phyloP scores from a whole-genome alignment of 2,329 filamentous ascomycete species.

The Graphium sp. region DNA sequence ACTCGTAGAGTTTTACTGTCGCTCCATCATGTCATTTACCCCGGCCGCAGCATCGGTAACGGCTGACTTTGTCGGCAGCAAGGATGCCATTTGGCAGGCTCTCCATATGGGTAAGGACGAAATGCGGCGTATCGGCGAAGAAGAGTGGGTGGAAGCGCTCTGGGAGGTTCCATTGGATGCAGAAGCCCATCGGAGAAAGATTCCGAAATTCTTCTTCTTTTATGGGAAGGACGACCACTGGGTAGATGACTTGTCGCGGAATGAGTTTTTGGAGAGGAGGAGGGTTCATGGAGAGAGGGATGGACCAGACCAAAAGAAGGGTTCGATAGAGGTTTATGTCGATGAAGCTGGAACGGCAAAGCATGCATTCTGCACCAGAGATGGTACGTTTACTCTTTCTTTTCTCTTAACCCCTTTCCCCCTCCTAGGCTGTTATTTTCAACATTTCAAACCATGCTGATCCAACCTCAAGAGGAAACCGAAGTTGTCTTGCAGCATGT shows the following conservation, averaged over 20 bases:
- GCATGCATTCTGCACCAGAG: conserved; percentile 39
- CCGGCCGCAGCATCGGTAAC: conserved; percentile 30
- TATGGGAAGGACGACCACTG: conserved; percentile 45
- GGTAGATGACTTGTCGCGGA: conserved; percentile 38
- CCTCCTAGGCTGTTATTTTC: no score
- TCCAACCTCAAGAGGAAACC: no score
- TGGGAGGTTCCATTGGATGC: conserved; percentile 25
- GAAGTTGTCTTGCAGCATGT: no score
- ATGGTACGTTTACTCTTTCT: conserved; percentile 14
- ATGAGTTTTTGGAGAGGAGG: conserved; percentile 33
- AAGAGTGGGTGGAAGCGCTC: conserved; percentile 40
- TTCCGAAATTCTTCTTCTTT: conserved; percentile 38
- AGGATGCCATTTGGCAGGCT: conserved; percentile 41
- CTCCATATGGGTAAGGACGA: conserved; percentile 43
- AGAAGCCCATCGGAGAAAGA: conserved; percentile 4
- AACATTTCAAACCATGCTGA: no score
- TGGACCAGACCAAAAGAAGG: conserved; percentile 10
- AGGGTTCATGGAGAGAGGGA: conserved; percentile 14
- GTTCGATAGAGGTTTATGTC: conserved; percentile 29
- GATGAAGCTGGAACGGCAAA: conserved; percentile 34
- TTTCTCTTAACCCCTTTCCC: no score
- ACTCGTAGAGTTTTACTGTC: conserved; percentile 24
- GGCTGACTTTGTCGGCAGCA: conserved; percentile 33
- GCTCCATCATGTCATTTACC: conserved; percentile 27
- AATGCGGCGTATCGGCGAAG: conserved; percentile 39